phyloP scores from a whole-genome alignment of 768 basidiomycete species.

The Leccinellum luteum region DNA sequence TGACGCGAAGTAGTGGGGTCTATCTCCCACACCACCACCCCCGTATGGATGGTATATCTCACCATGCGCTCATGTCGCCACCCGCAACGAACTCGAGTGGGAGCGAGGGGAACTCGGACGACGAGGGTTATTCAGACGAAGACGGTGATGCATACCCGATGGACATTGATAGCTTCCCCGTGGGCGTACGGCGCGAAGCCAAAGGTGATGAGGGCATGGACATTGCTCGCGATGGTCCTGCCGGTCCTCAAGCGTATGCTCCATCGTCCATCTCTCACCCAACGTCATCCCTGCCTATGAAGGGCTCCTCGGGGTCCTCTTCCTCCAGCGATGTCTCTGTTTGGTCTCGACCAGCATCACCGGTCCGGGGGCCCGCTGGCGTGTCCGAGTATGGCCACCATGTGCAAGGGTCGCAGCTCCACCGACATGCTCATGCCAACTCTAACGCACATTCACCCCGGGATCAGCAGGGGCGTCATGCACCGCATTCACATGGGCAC shows the following conservation, averaged over 20 bases:
- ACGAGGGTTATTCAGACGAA: conserved; percentile 27
- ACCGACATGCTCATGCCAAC: conserved; percentile 12
- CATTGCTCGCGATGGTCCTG: background rate
- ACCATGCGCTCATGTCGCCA: conserved; percentile 26
- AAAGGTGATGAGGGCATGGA: conserved; percentile 14
- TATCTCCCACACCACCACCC: conserved; percentile 12
- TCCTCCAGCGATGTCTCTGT: conserved; percentile 23
- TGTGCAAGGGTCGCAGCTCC: conserved; percentile 10
- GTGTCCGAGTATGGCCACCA: conserved; percentile 9
- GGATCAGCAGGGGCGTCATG: conserved; percentile 19
- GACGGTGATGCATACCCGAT: conserved; percentile 21
- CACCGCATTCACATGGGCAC: conserved; percentile 3
- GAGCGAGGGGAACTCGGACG: conserved; percentile 29
- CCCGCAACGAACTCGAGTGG: conserved; percentile 30
- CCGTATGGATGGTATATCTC: conserved; percentile 9
- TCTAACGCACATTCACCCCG: conserved; percentile 3
- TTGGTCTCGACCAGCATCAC: conserved; percentile 29
- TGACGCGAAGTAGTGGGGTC: conserved; percentile 2
- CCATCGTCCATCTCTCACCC: conserved; percentile 5
- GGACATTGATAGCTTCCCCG: conserved; percentile 20
- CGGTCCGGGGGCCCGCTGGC: conserved; percentile 14
- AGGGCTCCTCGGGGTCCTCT: conserved; percentile 21
- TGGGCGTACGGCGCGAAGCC: background rate
- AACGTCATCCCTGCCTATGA: conserved; percentile 2
- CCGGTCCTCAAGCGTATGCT: background rate